Base-by-base conservation (phyloP, 1,284 basidiomycete species). In the Wallemia ichthyophaga region DNA sequence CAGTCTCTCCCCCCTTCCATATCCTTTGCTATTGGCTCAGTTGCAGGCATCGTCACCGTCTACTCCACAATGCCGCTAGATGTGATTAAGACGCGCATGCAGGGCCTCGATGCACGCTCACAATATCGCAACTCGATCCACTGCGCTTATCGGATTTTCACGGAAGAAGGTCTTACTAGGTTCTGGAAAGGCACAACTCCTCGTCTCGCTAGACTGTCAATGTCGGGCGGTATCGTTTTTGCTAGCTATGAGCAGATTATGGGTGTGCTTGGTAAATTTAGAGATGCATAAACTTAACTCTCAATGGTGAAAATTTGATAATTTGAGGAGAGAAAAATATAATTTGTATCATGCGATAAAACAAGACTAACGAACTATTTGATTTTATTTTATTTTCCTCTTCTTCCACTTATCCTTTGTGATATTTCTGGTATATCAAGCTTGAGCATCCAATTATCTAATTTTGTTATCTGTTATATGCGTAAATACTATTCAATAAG, bases 161-260 rank as follows among this genome's bases (percentile, higher is more conserved):
- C 81, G 0, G 85, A 92, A 69, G 87, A 94, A 67, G 89, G 89
- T 7, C 63, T 91, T 17, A 66, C 79, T 26, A 78, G 83, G 56
- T 94, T 98, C 71, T 98, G 92, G 92, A 85, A 85, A 24, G 92
- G 92, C 1, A 88, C 92, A 2, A 92, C 89, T 1, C 91, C 91
- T 0, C 73, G 91, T 62, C 71, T 96, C 33, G 79, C 78, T 11
- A 75, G 91, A 27, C 70, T 96, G 82, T 69, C 94, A 72, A 85
- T 56, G 55, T 56, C 83, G 60, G 91, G 92, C 19, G 92, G 91
- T 1, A 91, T 98, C 65, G 83, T 89, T 48, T 96, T 96, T 68
- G 91, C 88, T 0, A 78, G 91, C 0, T 92, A 92, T 68, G 88
- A 94, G 68, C 79, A 83, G 60, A 71, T 84, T 21, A 83, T 85